Base-by-base conservation (phyloP, 2,329 filamentous ascomycete species). In the Fusarium sp. region DNA sequence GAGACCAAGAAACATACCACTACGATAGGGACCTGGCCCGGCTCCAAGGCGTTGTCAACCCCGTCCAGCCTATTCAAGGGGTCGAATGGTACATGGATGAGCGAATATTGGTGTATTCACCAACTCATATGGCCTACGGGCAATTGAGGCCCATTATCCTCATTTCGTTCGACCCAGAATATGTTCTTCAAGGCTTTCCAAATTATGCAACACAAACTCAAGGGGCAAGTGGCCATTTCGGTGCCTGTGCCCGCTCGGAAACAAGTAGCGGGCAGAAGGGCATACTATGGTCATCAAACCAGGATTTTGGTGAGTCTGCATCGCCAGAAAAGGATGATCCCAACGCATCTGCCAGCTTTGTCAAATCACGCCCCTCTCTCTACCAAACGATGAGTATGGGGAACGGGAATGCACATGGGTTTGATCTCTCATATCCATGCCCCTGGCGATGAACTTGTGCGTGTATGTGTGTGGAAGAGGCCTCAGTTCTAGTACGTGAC, bases 61-160 rank as follows among this genome's bases (percentile, higher is more conserved):
- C 70, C 13, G 35, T 63, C 42, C 50, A 60, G 22, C 50, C 65
- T 61, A 83, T 85, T 2, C 80, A 81, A 1, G 66, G 70, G 11
- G 77, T 87, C 5, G 78, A 82, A 4, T 86, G 85, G 24, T 78
- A 75, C 22, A 84, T 83, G 75, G 86, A 88, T 68, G 84, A 87
- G n/a, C 78, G 83, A 18, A 83, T 82, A 9, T 68, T 88, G n/a
- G 77, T 88, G 7, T 89, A 87, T 72, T 78, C 82, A 55, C 59
- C 78, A 59, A 44, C 66, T 36, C 44, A 70, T 35, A 65, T 68
- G 44, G 53, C 41, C 8, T 41, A 57, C 18, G 67, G 62, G 7
- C 54, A 69, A 41, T 54, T 65, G 50, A 75, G 70, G 55, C 70
- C 73, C 20, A 38, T 80, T 33, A 48, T 78, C 7, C 65, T 80